Evolutionary conservation across 106 monocot genomes (phyloP), one percentile per base, ranked within the genome.

Genomic region (Vanilla planifolia): DNA sequence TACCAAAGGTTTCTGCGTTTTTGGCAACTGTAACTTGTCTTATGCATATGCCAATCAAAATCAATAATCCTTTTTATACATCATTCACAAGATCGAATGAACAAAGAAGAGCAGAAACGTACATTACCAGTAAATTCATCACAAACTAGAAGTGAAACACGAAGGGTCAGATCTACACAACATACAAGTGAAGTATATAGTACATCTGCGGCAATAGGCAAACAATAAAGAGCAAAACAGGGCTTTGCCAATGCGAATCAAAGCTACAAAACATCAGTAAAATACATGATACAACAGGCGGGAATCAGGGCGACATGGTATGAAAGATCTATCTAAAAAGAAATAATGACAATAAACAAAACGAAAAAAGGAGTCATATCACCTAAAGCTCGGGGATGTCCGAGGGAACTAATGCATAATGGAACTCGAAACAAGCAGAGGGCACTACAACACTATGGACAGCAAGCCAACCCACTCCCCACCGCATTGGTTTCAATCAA

Each of bases 361-460:
- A 57, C n/a, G 35, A 3, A 35, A 57, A 57, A 55, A 15, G 16
- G 23, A n/a, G 23, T 55, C 27, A 30, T 55, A 55, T 3, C 53
- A 16, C 53, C 53, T 55, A 2, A 55, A 55, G 3, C 30, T 29
- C 57, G 17, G 8, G 19, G 9, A 17, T 57, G 20, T 3, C 57
- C 19, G 7, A 34, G 33, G 16, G 35, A 57, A 57, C 21, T 35
- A 57, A 57, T 57, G 57, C 34, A 35, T 33, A 36, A 35, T 20
- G 35, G 8, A 57, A 57, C 35, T 57, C 35, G 35, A 57, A 57
- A 9, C 35, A 36, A 11, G 3, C 7, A 36, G 13, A 33, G 20
- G 21, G 34, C 21, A 57, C 34, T 8, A 57, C 57, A 57, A 24
- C 15, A 57, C 57, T 57, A 57, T 57, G 57, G 28, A 57, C 57